These are phyloP conservation scores for Raddia distichophylla DNA, from an alignment of 176 grass and related monocot species.

Conservation along the genomic window DNA sequence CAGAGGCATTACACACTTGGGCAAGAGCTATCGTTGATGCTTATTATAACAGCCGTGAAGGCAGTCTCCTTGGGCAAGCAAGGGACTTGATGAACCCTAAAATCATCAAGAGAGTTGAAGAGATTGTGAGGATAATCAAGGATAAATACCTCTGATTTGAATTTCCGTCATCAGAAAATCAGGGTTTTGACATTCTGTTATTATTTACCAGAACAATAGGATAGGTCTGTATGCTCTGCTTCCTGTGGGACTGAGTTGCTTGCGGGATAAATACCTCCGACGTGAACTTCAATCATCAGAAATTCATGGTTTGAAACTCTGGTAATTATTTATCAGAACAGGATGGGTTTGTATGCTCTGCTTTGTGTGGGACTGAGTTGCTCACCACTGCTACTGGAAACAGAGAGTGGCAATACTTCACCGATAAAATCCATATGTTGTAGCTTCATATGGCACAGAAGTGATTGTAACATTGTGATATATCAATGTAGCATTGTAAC, in stretches of 20 bases:
- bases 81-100: slow-evolving; percentile 89
- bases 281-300: slow-evolving; percentile 5
- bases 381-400: neutral
- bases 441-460: slow-evolving; percentile 14
- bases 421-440: neutral
- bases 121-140: slow-evolving; percentile 68
- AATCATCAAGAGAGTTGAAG: slow-evolving; percentile 67
- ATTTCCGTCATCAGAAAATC: slow-evolving; percentile 2
- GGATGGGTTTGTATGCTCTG: slow-evolving; percentile 10
- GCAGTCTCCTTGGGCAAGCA: slow-evolving; percentile 71
- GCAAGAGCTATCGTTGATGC: slow-evolving; percentile 73
- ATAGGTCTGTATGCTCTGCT: slow-evolving; percentile 18
- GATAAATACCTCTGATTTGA: slow-evolving; percentile 62
- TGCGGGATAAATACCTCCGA: slow-evolving; percentile 58
- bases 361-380: neutral
- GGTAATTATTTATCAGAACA: neutral
- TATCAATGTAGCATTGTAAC: slow-evolving; percentile 29
- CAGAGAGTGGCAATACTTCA: neutral
- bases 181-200: neutral
- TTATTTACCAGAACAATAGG: neutral
- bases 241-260: neutral
- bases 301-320: neutral
- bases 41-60: slow-evolving; percentile 67
- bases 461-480: slow-evolving; percentile 27
- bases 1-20: slow-evolving; percentile 70